phyloP scores from a whole-genome alignment of 306 rosid species.

The Alnus rubra region DNA sequence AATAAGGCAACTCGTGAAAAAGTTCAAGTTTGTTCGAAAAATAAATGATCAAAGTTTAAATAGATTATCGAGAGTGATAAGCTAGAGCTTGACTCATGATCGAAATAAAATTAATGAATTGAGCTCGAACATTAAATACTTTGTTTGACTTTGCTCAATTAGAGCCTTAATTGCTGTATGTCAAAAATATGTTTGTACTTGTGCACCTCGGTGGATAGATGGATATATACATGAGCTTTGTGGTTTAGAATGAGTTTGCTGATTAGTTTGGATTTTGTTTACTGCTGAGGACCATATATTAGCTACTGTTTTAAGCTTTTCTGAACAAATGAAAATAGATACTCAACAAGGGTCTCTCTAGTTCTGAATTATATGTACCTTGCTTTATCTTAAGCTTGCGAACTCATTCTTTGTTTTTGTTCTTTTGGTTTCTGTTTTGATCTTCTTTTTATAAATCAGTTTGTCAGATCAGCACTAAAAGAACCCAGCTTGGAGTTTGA shows the following conservation, averaged over 20 bases:
- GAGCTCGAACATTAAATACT: too few relatives aligned
- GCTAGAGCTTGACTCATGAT: too few relatives aligned
- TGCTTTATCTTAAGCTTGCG: slow-evolving; percentile 6
- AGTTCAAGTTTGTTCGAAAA: too few relatives aligned
- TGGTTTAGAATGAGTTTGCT: neutral
- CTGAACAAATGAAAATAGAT: neutral
- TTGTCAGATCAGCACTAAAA: slow-evolving; percentile 70
- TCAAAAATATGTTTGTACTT: neutral
- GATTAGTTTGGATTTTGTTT: neutral
- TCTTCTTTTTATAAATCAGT: slow-evolving; percentile 46
- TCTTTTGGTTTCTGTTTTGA: slow-evolving; percentile 2
- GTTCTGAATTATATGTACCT: neutral
- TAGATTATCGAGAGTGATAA: too few relatives aligned
- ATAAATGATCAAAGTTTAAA: too few relatives aligned
- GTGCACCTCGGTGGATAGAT: neutral
- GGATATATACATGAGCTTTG: neutral
- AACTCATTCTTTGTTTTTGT: slow-evolving; percentile 13
- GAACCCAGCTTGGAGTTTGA: slow-evolving; percentile 76
- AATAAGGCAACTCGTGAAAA: too few relatives aligned
- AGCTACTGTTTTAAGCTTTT: neutral
- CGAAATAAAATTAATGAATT: too few relatives aligned
- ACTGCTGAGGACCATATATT: neutral
- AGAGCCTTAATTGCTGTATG: neutral
- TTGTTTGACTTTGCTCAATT: too few relatives aligned
- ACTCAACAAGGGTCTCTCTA: neutral